phyloP scores from a whole-genome alignment of 2,329 filamentous ascomycete genomes.

The Xylariomycetidae sp. region DNA sequence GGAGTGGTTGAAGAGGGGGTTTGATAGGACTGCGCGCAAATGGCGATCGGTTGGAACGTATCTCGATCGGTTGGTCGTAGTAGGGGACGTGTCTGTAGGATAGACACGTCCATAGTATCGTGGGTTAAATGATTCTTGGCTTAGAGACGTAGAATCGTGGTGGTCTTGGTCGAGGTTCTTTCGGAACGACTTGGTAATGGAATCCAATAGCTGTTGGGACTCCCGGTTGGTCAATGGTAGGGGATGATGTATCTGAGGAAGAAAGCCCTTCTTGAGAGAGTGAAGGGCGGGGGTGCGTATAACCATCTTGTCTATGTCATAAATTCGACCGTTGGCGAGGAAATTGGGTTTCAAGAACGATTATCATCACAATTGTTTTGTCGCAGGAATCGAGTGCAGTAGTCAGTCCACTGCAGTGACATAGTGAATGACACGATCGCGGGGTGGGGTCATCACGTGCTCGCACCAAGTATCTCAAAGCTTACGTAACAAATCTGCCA shows the following conservation, averaged over 20 bases:
- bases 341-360: no score
- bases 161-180: conserved; percentile 55
- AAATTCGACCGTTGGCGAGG: no score
- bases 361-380: no score
- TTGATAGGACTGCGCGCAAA: conserved; percentile 52
- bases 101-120: no score
- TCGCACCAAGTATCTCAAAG: no score
- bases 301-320: conserved; percentile 22
- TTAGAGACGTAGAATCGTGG: conserved; percentile 24
- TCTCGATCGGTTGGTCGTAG: conserved; percentile 11
- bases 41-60: conserved; percentile 44
- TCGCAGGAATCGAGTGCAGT: no score
- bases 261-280: conserved; percentile 34
- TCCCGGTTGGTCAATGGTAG: conserved; percentile 45
- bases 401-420: no score
- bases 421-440: no score
- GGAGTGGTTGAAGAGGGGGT: conserved; percentile 46
- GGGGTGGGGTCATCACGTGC: no score
- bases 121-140: no score
- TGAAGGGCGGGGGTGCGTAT: conserved; percentile 30
- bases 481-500: no score
- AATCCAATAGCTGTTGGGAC: conserved; percentile 50
- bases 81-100: no score
- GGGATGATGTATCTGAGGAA: conserved; percentile 47
- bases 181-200: conserved; percentile 53